Conservation (phyloP, 2,329 filamentous ascomycete species). For the Fusarium aywerte region DNA sequence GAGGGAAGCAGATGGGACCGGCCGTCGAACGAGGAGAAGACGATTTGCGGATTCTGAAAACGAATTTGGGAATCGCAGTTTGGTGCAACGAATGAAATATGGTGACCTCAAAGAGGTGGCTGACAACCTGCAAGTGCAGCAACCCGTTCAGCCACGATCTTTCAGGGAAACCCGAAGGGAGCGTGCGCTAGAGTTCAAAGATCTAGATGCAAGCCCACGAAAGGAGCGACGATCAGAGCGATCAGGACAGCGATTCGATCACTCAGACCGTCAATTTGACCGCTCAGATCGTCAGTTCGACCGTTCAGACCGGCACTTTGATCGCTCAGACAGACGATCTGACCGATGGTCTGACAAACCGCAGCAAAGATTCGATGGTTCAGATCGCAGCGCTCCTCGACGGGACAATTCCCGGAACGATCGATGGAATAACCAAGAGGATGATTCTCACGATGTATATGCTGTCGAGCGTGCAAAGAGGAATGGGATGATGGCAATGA, state of each 20-base stretch:
- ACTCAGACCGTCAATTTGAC: neutral
- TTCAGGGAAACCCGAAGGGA: constrained; percentile 31
- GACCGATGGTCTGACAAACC: constrained; percentile 13
- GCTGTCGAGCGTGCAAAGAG: constrained; percentile 37
- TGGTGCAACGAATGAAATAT: constrained; percentile 65
- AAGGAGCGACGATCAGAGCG: constrained; percentile 11
- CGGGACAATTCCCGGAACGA: constrained; percentile 15
- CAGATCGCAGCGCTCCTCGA: constrained; percentile 13
- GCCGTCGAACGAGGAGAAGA: constrained; percentile 59
- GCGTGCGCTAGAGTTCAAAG: constrained; percentile 4
- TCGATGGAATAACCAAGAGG: constrained; percentile 20
- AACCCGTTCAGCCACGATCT: constrained; percentile 44
- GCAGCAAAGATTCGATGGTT: constrained; percentile 11
- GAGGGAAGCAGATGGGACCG: constrained; percentile 49
- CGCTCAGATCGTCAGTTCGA: neutral
- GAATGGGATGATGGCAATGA: constrained; percentile 52
- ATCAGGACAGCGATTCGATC: neutral
- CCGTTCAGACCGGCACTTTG: constrained; percentile 1
- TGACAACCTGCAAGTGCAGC: constrained; percentile 40
- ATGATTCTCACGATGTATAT: constrained; percentile 2
- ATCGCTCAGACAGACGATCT: constrained; percentile 1
- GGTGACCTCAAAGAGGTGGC: constrained; percentile 51
- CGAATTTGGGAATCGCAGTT: constrained; percentile 64
- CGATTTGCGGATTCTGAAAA: constrained; percentile 63
- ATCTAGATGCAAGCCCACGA: neutral